Conservation (phyloP, 2,329 filamentous ascomycete species). For the Pseudogymnoascus sp. region DNA sequence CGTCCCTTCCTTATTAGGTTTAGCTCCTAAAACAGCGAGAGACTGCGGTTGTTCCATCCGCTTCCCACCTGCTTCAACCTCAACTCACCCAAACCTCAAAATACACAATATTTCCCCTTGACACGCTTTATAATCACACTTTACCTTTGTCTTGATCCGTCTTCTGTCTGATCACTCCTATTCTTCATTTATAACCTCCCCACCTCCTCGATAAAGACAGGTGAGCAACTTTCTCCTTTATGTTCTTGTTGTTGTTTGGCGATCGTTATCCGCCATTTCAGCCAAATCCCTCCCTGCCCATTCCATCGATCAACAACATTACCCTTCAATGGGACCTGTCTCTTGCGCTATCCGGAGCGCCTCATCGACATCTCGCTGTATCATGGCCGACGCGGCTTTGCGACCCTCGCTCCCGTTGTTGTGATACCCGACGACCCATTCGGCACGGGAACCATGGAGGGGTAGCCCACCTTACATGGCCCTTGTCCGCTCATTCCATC, state of each 20-base stretch:
- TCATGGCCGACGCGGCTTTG: background rate
- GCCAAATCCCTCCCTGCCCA: background rate
- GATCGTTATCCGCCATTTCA: conserved; percentile 22
- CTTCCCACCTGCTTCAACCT: conserved; percentile 20
- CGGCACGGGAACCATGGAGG: conserved; percentile 8
- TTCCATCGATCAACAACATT: background rate
- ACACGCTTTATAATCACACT: conserved; percentile 10
- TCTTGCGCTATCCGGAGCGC: background rate
- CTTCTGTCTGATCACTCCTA: conserved; percentile 2
- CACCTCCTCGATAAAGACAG: conserved; percentile 16
- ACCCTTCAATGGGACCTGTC: conserved; percentile 1
- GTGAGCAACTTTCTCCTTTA: conserved; percentile 22
- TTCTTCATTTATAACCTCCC: conserved; percentile 12
- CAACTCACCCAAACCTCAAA: conserved; percentile 15
- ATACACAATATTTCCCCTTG: conserved; percentile 13
- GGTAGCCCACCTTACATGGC: background rate
- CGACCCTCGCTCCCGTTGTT: conserved; percentile 3
- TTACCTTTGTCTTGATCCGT: background rate
- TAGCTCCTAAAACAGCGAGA: conserved; percentile 2
- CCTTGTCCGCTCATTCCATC: conserved; percentile 3
- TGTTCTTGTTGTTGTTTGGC: conserved; percentile 19
- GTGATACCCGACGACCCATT: background rate
- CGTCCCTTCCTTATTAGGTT: background rate
- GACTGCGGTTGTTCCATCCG: conserved; percentile 20
- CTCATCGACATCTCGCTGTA: background rate